Percentiles rank a stretch among this genome's conserved stretches.
These are phyloP conservation scores for Beauveria sp. DNA, from an alignment of 2,329 filamentous ascomycete genomes.

Conservation along the genomic window DNA sequence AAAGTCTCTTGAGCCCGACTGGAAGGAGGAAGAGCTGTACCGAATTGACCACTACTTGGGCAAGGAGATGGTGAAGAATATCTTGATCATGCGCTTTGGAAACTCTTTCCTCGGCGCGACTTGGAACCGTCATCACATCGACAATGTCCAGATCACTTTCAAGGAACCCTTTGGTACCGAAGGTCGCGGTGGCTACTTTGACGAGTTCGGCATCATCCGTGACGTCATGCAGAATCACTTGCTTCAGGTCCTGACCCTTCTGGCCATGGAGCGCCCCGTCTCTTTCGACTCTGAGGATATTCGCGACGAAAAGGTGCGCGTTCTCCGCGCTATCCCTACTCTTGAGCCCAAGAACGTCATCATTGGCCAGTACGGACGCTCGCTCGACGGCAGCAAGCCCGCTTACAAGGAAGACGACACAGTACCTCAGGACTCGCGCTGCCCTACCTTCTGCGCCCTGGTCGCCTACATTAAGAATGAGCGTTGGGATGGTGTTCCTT, in stretches of 20 bases:
- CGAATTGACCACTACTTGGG: slow-evolving; percentile 98
- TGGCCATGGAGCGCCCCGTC: slow-evolving; percentile 97
- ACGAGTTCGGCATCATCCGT: slow-evolving; percentile 98
- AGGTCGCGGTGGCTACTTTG: slow-evolving; percentile 95
- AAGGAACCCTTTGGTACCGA: slow-evolving; percentile 99
- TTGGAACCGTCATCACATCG: slow-evolving; percentile 99
- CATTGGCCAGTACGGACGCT: slow-evolving; percentile 96
- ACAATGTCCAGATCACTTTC: slow-evolving; percentile 98
- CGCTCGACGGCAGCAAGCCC: slow-evolving; percentile 90
- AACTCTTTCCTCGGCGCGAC: slow-evolving; percentile 98
- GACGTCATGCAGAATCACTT: slow-evolving; percentile 99
- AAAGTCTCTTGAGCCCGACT: slow-evolving; percentile 90
- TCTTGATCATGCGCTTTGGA: slow-evolving; percentile 92
- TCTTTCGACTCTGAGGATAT: slow-evolving; percentile 98
- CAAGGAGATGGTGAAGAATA: slow-evolving; percentile 99
- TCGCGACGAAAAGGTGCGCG: slow-evolving; percentile 96
- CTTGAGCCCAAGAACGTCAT: slow-evolving; percentile 99
- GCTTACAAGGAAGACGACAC: slow-evolving; percentile 98
- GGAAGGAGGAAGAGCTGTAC: slow-evolving; percentile 98
- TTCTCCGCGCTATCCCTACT: slow-evolving; percentile 83
- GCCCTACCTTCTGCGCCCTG: slow-evolving; percentile 95
- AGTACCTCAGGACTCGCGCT: slow-evolving; percentile 92
- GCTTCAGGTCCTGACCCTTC: slow-evolving; percentile 87
- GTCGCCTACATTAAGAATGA: slow-evolving; percentile 99
- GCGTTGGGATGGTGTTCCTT: slow-evolving; percentile 97